Conservation (phyloP, 257 asterid genomes). For the Apocynum venetum region DNA sequence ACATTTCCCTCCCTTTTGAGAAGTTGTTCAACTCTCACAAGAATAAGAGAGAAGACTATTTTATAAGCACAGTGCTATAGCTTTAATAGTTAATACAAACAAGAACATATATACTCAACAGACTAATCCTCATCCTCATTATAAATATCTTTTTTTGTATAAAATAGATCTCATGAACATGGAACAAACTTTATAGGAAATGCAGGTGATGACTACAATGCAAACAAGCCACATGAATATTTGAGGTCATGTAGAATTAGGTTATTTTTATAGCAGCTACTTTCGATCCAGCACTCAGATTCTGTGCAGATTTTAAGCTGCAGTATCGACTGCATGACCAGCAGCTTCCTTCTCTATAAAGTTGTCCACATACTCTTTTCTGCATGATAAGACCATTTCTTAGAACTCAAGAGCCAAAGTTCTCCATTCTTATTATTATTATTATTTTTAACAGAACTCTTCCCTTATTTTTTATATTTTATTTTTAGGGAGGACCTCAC, state of each 20-base stretch:
- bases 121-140: not conserved
- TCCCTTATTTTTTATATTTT: too few relatives aligned
- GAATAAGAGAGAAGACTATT: too few relatives aligned
- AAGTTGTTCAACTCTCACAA: too few relatives aligned
- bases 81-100: too few relatives aligned
- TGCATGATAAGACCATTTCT: slow-evolving; percentile 26
- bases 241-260: not conserved
- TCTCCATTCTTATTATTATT: too few relatives aligned
- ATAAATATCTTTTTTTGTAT: not conserved
- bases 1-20: too few relatives aligned
- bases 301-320: slow-evolving; percentile 35
- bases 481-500: not conserved
- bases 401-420: not conserved
- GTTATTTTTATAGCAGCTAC: not conserved
- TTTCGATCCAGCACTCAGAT: not conserved
- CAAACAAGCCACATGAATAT: not conserved
- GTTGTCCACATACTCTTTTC: slow-evolving; percentile 60
- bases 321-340: slow-evolving; percentile 50
- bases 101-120: not conserved
- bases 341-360: slow-evolving; percentile 35
- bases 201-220: not conserved
- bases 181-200: not conserved
- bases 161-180: not conserved
- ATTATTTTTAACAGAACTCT: too few relatives aligned
- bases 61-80: too few relatives aligned